Evolutionary conservation across 371 early-diverging fungal genomes (phyloP), one percentile per base, ranked within the genome.

Genomic region (Saksenaea oblongispora): DNA sequence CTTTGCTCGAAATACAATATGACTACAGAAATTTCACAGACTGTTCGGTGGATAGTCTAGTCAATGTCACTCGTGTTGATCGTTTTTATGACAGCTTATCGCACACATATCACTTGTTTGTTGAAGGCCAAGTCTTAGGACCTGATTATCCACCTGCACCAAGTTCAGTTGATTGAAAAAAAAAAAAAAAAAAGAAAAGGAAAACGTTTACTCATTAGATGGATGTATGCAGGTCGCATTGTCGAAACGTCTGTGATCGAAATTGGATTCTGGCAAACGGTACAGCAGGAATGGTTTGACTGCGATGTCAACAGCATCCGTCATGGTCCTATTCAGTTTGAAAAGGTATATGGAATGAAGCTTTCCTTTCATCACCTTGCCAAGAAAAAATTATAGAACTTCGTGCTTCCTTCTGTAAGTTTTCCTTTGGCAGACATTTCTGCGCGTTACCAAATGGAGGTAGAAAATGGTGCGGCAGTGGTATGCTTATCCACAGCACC

Each of bases 401-500:
- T 47, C 10, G 22, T 47, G 22, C 11, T 47, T 22, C 51, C 51
- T 10, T 47, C 51, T 10, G 22, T 47, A 4, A 47, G 22, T 9
- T 47, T 47, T 22, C 51, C 51, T 22, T 22, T 47, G 51, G 27
- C 51, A 4, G 22, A 47, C 24, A 47, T 47, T 22, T n/a, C 51
- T 10, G 17, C 51, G 1, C 51, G 24, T 9, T 47, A 47, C 22
- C 24, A 47, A 7, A 22, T 47, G 51, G 24, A 17, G 22, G 24
- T 47, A 22, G 51, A 47, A 8, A n/a, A 47, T 11, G 24, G 18
- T 10, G 17, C 51, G n/a, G 10, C 51, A 17, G 24, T 47, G 10
- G 51, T 47, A 36, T 77, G 77, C 51, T 61, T 66, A 11, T 70
- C 63, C 14, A 62, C 74, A n/a, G 71, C 80, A 7, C 79, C 83